Percentiles rank a stretch among this genome's conserved stretches.
Conservation (phyloP, 2,329 filamentous ascomycete genomes). For the Fusarium globosum region DNA sequence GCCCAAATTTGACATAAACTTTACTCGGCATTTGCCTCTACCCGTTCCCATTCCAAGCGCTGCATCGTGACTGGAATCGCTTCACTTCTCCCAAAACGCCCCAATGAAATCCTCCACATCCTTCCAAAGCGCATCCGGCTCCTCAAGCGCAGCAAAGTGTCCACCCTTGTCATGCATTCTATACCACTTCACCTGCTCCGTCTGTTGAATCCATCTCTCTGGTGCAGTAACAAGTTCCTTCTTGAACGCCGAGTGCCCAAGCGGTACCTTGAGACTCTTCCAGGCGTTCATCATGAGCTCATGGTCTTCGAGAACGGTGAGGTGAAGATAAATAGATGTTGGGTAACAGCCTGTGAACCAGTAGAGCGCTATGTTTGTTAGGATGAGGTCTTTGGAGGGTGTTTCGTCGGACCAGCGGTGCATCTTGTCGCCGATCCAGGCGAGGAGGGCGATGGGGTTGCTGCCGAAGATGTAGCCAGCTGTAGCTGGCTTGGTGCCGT, state of each 20-base stretch:
- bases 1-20: not conserved
- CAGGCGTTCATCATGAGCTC: conserved; percentile 9
- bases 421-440: conserved; percentile 26
- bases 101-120: conserved; percentile 29
- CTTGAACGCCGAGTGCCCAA: conserved; percentile 19
- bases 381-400: conserved; percentile 1
- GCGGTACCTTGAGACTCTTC: not conserved
- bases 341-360: conserved; percentile 19
- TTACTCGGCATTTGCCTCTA: rapidly evolving
- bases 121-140: conserved; percentile 21
- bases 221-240: conserved; percentile 1
- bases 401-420: conserved; percentile 12
- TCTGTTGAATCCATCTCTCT: conserved; percentile 13
- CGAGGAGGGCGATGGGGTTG: conserved; percentile 8
- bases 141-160: conserved; percentile 33
- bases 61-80: not conserved
- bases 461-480: conserved; percentile 16
- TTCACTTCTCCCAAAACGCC: conserved; percentile 4
- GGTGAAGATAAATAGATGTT: conserved; percentile 19
- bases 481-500: conserved; percentile 13
- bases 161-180: conserved; percentile 25
- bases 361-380: conserved; percentile 16
- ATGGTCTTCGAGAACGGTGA: not conserved
- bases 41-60: not conserved
- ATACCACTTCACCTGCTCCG: conserved; percentile 22